Evolutionary conservation across 2,329 filamentous ascomycete genomes (phyloP), one percentile per base, ranked within the genome.

Genomic region (Aaosphaeria arxii): DNA sequence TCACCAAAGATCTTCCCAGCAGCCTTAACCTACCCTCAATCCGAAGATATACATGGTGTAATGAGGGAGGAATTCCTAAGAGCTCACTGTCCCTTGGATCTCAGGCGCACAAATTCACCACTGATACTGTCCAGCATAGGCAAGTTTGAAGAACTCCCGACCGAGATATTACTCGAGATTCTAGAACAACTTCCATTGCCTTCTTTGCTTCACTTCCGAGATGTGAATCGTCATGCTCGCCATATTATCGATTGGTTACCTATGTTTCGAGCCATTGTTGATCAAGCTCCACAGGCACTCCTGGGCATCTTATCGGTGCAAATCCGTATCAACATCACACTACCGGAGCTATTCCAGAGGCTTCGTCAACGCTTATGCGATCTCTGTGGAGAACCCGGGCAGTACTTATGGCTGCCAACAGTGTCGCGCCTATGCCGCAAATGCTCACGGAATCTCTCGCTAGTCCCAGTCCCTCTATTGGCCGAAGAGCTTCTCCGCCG

Each of bases 321-420:
- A 39, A 48, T 17, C 30, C 44, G 41, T 36, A 17, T 32, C 33
- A 32, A 11, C 28, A 30, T 46, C 42, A 42, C 43, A 45, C 33
- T 36, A 3, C 33, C 33, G 13, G 33, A 36, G 33, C 33, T 36
- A 36, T 36, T 11, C 13, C 9, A 13, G 9, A 36, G 13, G 33
- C 33, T 36, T 36, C 33, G 33, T 11, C 33, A 36, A 13, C 33
- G 33, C 9, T 11, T 11, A 11, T 36, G 33, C 33, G 33, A 36
- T 36, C 9, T 13, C 33, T 36, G 33, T 36, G 33, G 33, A 36
- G 9, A 36, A 9, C 33, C 13, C 13, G 33, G 9, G 9, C 33
- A 36, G 13, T 36, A 11, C 13, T 11, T 36, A 36, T 36, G 33
- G 33, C 33, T 36, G 13, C 33, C 33, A 13, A 13, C 33, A 9